Evolutionary conservation across 345 rosid species (phyloP).

Genomic region (Lepidium didymum): DNA sequence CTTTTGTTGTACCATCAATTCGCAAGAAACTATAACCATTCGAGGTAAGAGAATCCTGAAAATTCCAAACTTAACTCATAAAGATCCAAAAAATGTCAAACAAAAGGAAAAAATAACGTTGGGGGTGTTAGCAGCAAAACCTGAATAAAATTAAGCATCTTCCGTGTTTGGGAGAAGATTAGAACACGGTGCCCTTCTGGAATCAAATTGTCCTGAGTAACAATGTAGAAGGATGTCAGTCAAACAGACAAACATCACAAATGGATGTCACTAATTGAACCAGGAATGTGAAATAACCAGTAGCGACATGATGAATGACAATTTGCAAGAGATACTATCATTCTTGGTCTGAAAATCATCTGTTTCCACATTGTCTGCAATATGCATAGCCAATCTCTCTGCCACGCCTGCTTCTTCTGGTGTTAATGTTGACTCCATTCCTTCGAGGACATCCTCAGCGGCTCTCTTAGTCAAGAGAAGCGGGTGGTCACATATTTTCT

Average conservation of each 20-base stretch:
- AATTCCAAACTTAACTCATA: background rate
- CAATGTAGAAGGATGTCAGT: slow-evolving; percentile 15
- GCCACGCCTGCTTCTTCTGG: slow-evolving; percentile 75
- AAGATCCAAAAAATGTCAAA: background rate
- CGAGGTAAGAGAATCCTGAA: slow-evolving; percentile 66
- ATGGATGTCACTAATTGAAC: background rate
- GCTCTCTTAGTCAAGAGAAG: slow-evolving; percentile 36
- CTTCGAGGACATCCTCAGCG: slow-evolving; percentile 69
- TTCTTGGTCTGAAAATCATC: slow-evolving; percentile 73
- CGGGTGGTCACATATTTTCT: slow-evolving; percentile 61
- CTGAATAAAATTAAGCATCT: slow-evolving; percentile 94
- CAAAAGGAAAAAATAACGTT: background rate
- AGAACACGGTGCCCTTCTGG: slow-evolving; percentile 92
- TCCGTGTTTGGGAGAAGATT: slow-evolving; percentile 94
- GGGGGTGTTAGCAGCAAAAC: slow-evolving; percentile 47
- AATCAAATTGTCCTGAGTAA: slow-evolving; percentile 59
- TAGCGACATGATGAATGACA: slow-evolving; percentile 69
- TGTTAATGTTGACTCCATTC: slow-evolving; percentile 82
- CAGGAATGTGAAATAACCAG: slow-evolving; percentile 44
- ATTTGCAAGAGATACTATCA: slow-evolving; percentile 83
- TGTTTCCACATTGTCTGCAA: slow-evolving; percentile 72
- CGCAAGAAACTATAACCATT: slow-evolving; percentile 65
- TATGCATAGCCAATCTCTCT: slow-evolving; percentile 82
- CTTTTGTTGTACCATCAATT: slow-evolving; percentile 93
- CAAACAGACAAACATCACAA: background rate